Evolutionary conservation across 306 rosid genomes (phyloP).

Genomic region (Vachellia collinsii): DNA sequence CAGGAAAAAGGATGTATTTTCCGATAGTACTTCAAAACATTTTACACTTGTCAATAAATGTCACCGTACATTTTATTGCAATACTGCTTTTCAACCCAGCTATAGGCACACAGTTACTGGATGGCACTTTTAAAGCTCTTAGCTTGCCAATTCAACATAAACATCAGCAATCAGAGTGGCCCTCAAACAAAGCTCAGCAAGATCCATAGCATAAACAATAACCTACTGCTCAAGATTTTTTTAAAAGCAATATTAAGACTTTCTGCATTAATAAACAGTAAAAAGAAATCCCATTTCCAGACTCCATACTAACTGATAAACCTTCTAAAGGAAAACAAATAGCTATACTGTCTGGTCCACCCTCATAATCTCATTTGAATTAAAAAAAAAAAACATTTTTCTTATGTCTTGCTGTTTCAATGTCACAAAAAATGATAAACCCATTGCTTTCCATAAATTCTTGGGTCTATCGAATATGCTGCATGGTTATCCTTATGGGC

Average conservation of each 20-base stretch:
- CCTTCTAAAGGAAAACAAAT: neutral
- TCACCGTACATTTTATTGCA: neutral
- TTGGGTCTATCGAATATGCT: constrained; percentile 10
- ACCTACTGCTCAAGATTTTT: neutral
- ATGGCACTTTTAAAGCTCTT: neutral
- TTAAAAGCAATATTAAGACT: neutral
- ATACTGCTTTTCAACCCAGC: constrained; percentile 4
- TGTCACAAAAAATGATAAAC: constrained; percentile 27
- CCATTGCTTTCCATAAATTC: constrained; percentile 9
- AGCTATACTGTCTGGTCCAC: too few relatives aligned
- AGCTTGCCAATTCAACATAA: neutral
- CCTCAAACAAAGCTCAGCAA: neutral
- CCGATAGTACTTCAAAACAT: neutral
- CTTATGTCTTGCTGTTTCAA: constrained; percentile 15
- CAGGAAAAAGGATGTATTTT: neutral
- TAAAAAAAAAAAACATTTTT: neutral
- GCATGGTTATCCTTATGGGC: constrained; percentile 14
- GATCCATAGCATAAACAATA: neutral
- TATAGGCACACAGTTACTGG: neutral
- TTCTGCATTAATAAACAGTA: neutral
- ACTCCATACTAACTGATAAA: neutral
- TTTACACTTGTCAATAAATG: neutral
- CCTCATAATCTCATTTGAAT: neutral
- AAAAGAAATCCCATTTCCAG: neutral
- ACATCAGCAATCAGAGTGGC: neutral